Conservation (phyloP, 1,284 basidiomycete species). For the Puccinia horiana region DNA sequence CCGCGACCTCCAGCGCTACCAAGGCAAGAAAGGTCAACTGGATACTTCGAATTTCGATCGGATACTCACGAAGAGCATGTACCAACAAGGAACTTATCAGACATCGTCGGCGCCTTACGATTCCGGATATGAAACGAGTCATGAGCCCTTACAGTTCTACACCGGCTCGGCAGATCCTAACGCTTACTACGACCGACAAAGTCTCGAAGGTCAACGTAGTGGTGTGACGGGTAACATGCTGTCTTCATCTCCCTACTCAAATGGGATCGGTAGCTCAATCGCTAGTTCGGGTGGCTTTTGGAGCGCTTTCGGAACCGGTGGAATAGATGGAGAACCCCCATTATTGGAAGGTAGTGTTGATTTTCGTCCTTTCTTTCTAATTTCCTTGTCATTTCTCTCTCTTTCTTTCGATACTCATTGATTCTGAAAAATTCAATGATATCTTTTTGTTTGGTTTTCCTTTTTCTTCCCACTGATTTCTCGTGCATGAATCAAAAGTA, state of each 20-base stretch:
- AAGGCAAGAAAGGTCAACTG: no score
- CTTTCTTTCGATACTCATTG: not conserved
- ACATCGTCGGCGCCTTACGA: constrained; percentile 36
- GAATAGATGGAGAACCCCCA: constrained; percentile 90
- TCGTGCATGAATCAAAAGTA: not conserved
- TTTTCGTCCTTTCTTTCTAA: not conserved
- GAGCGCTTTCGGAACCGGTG: constrained; percentile 92
- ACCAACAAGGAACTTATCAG: constrained; percentile 34
- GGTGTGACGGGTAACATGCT: constrained; percentile 36
- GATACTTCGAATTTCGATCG: no score
- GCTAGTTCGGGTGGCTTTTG: constrained; percentile 60
- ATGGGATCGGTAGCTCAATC: constrained; percentile 39
- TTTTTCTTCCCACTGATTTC: not conserved
- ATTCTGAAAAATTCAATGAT: constrained; percentile 1
- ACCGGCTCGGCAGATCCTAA: constrained; percentile 30
- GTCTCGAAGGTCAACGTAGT: constrained; percentile 45
- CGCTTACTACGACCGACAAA: constrained; percentile 41
- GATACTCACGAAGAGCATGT: constrained; percentile 28
- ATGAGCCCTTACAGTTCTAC: constrained; percentile 47
- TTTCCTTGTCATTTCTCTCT: not conserved
- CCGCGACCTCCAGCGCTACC: no score
- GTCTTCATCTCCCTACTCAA: constrained; percentile 16
- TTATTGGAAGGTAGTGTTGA: constrained; percentile 74
- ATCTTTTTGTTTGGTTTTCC: constrained; percentile 41
- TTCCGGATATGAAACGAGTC: constrained; percentile 31